Base-by-base conservation (phyloP, 2,329 filamentous ascomycete genomes). In the Diaporthe caulivora region DNA sequence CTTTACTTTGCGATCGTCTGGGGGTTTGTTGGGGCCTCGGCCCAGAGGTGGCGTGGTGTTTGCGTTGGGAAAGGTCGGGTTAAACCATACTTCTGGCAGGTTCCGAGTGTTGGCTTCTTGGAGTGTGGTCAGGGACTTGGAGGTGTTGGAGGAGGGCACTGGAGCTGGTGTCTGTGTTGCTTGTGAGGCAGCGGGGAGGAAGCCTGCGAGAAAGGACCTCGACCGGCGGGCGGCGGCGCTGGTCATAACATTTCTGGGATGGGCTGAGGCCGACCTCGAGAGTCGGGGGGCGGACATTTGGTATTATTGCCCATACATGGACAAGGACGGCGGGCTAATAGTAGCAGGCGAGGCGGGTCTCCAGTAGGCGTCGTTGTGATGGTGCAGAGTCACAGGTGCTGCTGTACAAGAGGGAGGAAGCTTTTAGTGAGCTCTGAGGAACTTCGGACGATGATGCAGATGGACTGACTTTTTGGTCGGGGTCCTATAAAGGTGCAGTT, bases 1-100 rank as follows among this genome's bases (percentile, higher is more conserved):
- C 81, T 92, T 92, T 49, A 90, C 82, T 78, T 91, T 92, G 78
- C 87, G 82, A 75, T 91, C 89, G 76, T 90, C 87, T 26, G 84
- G 83, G 5, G 83, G 83, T 71, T 85, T 82, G 76, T 82, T 76
- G 37, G 71, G 62, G n/a, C 75, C 72, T 42, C 74, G 74, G 42
- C 73, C 78, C 11, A 74, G 71, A 31, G 75, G 75, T 31, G 77
- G 76, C 42, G 76, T 70, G 62, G 58, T 68, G 68, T 80, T 76
- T 74, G 79, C 76, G 8, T 77, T 78, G 8, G 83, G 81, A 13
- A 77, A 75, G 17, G 84, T 83, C 26, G 83, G 81, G 55, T 82
- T 84, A 79, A 88, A 87, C 83, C 84, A 87, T 74, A 84, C 78
- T 55, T 84, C 83, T 5, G 83, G 79, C 49, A 83, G 75, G 57